phyloP scores from a whole-genome alignment of 495 filamentous ascomycete genomes.

The Bathelium albidoporum region DNA sequence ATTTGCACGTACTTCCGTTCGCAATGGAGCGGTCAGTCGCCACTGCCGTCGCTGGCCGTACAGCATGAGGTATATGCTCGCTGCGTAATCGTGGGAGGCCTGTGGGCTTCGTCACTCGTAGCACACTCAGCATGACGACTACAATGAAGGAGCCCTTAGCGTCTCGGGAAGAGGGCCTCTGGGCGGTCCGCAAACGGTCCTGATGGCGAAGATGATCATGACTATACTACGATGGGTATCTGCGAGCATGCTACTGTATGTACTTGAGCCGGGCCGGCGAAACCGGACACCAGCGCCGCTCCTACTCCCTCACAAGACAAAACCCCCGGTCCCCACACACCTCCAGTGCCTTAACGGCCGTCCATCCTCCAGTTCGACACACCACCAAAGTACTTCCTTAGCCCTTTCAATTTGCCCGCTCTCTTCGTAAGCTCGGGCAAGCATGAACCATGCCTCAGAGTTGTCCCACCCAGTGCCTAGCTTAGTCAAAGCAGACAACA shows the following conservation, averaged over 20 bases:
- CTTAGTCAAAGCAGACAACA: slow-evolving; percentile 72
- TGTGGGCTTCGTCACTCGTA: too few species aligned
- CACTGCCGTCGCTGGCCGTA: background rate
- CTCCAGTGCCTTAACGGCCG: slow-evolving; percentile 52
- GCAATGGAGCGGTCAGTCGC: background rate
- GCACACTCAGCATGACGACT: too few species aligned
- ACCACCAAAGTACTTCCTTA: slow-evolving; percentile 67
- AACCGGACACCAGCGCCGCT: background rate
- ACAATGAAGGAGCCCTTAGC: too few species aligned
- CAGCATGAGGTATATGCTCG: background rate
- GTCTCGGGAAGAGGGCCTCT: background rate
- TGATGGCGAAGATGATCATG: background rate
- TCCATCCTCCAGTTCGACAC: slow-evolving; percentile 61
- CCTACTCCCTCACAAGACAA: slow-evolving; percentile 37
- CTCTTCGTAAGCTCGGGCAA: slow-evolving; percentile 77
- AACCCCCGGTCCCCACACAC: slow-evolving; percentile 44
- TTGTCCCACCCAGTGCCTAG: slow-evolving; percentile 84
- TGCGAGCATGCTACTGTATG: background rate
- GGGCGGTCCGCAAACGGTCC: background rate
- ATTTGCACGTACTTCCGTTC: background rate
- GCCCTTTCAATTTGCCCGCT: slow-evolving; percentile 75
- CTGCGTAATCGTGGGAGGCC: background rate
- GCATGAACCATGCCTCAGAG: slow-evolving; percentile 85
- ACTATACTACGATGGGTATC: slow-evolving; percentile 2
- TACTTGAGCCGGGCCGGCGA: background rate